These are phyloP conservation scores for Macrolepiota albuminosa DNA, from an alignment of 768 basidiomycete genomes.

Conservation along the genomic window DNA sequence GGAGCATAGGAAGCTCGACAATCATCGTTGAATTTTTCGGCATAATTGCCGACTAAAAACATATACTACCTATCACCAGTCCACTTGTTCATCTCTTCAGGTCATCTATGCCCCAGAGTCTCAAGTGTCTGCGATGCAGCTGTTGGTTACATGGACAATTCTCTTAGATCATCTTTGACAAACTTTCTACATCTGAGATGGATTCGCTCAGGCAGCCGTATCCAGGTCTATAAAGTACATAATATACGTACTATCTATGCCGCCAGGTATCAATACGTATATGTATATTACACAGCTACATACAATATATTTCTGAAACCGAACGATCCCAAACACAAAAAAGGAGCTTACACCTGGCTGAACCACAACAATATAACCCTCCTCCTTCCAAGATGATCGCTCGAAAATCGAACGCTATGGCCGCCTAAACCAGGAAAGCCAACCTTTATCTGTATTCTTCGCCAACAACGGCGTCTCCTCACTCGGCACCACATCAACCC, in stretches of 20 bases:
- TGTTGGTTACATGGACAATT: no score
- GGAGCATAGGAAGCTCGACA: no score
- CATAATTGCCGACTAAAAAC: no score
- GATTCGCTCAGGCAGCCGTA: no score
- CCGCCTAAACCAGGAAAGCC: slow-evolving; percentile 4
- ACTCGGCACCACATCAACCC: slow-evolving; percentile 3
- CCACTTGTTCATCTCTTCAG: no score
- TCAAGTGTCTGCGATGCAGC: no score
- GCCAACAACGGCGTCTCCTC: slow-evolving; percentile 21
- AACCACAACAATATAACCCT: neutral
- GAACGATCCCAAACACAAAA: neutral
- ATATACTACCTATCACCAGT: no score
- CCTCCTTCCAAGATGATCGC: neutral
- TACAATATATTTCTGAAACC: neutral
- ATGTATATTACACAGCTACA: neutral
- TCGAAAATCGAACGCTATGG: neutral
- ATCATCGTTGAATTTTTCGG: no score
- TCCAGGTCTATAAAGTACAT: neutral
- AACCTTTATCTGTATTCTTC: neutral
- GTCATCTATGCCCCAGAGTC: no score
- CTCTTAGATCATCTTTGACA: no score
- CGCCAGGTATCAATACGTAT: neutral
- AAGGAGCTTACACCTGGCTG: neutral
- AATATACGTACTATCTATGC: neutral
- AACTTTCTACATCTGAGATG: no score